These are phyloP conservation scores for Ceratocystis harringtonii DNA, from an alignment of 2,329 filamentous ascomycete genomes.

Conservation along the genomic window DNA sequence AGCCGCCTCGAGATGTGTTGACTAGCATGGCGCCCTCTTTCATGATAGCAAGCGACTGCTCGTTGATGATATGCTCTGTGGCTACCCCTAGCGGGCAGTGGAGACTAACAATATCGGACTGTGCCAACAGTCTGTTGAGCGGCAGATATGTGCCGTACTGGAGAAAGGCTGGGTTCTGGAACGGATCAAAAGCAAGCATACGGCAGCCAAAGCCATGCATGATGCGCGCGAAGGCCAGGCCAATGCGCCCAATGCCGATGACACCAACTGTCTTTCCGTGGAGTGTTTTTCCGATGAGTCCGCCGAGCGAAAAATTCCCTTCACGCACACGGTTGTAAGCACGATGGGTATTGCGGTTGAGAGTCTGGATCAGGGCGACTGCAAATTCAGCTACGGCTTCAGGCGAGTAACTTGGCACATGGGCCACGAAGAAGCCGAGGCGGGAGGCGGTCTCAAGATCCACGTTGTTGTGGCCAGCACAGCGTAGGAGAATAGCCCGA, in stretches of 20 bases:
- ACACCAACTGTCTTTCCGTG: slow-evolving; percentile 51
- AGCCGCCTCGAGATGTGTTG: slow-evolving; percentile 52
- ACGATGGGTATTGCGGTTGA: slow-evolving; percentile 52
- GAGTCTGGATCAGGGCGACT: slow-evolving; percentile 50
- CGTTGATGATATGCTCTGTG: slow-evolving; percentile 47
- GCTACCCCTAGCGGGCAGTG: slow-evolving; percentile 49
- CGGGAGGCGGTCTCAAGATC: slow-evolving; percentile 40
- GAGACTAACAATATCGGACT: slow-evolving; percentile 47
- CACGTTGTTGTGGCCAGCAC: slow-evolving; percentile 54
- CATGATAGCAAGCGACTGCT: slow-evolving; percentile 36
- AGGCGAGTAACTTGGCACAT: slow-evolving; percentile 53
- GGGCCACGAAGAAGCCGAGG: slow-evolving; percentile 45
- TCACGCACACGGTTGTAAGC: slow-evolving; percentile 54
- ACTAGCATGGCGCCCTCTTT: slow-evolving; percentile 46
- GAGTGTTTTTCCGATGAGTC: slow-evolving; percentile 46
- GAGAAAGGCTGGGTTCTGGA: slow-evolving; percentile 33
- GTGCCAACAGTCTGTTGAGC: slow-evolving; percentile 39
- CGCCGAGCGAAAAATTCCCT: slow-evolving; percentile 52
- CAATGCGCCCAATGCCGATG: slow-evolving; percentile 50
- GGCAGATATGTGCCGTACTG: slow-evolving; percentile 36
- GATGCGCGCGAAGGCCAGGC: slow-evolving; percentile 45
- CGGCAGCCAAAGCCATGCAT: slow-evolving; percentile 50
- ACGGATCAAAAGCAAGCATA: slow-evolving; percentile 47
- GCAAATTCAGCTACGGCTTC: slow-evolving; percentile 57
- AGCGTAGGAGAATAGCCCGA: slow-evolving; percentile 46